These are phyloP conservation scores for Ascodesmis nigricans DNA, from an alignment of 495 filamentous ascomycete genomes.

Conservation along the genomic window DNA sequence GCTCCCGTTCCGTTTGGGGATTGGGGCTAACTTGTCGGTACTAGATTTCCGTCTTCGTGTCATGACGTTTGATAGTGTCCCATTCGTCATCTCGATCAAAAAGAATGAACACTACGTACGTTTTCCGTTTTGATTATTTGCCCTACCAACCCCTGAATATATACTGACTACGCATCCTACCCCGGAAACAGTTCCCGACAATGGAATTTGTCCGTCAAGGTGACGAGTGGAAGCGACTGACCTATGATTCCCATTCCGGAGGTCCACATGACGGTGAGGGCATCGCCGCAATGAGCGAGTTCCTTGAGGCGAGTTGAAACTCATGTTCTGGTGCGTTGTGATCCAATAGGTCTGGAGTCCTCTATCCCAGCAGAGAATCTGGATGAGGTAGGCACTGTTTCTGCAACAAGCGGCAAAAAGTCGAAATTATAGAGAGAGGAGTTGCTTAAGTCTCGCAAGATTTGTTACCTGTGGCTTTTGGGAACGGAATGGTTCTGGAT, in stretches of 20 bases:
- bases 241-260: slow-evolving; percentile 35
- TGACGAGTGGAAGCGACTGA: slow-evolving; percentile 43
- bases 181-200: slow-evolving; percentile 42
- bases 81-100: slow-evolving; percentile 97
- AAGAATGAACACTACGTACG: slow-evolving; percentile 92
- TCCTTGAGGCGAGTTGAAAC: too few species aligned
- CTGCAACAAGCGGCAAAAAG: too few species aligned
- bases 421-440: too few species aligned
- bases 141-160: not conserved
- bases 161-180: slow-evolving; percentile 2
- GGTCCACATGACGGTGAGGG: slow-evolving; percentile 18
- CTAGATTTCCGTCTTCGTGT: slow-evolving; percentile 79
- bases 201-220: slow-evolving; percentile 66
- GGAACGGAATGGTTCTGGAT: too few species aligned
- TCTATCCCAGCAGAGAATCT: too few species aligned
- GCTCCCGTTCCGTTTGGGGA: not conserved
- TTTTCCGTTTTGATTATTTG: slow-evolving; percentile 1
- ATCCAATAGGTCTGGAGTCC: too few species aligned
- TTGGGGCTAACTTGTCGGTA: too few species aligned
- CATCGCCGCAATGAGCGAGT: too few species aligned
- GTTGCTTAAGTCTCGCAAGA: too few species aligned
- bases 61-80: slow-evolving; percentile 92
- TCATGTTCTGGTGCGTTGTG: too few species aligned
- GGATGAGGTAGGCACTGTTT: too few species aligned
- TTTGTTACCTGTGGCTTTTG: too few species aligned